Percentiles rank a stretch among this genome's conserved stretches.
These are phyloP conservation scores for Russula griseocarnosa DNA, from an alignment of 768 basidiomycete genomes.

Conservation along the genomic window DNA sequence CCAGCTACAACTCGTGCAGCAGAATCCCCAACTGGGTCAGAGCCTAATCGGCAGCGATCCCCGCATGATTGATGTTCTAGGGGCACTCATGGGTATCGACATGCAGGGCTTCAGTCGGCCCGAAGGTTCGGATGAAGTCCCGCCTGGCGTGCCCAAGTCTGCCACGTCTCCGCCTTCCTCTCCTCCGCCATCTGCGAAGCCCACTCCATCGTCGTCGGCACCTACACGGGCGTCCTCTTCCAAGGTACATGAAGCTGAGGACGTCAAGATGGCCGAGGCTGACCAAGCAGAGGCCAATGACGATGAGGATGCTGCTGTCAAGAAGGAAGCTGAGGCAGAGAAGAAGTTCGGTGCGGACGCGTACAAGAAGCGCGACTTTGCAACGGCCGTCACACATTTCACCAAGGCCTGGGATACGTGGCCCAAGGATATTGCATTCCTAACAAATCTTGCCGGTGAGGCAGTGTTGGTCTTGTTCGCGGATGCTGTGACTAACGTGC, in stretches of 20 bases:
- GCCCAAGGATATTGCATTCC: conserved; percentile 90
- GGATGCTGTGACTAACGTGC: conserved; percentile 8
- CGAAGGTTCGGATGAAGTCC: conserved; percentile 79
- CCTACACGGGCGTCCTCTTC: conserved; percentile 39
- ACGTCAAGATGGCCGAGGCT: conserved; percentile 58
- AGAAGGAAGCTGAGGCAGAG: conserved; percentile 71
- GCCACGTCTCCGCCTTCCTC: conserved; percentile 39
- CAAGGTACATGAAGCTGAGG: conserved; percentile 39
- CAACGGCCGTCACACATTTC: conserved; percentile 70
- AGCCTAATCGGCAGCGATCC: conserved; percentile 65
- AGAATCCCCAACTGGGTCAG: conserved; percentile 62
- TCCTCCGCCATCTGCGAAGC: conserved; percentile 39
- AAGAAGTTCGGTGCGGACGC: conserved; percentile 76
- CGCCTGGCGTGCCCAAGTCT: conserved; percentile 50
- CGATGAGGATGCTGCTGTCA: conserved; percentile 61
- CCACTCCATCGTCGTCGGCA: conserved; percentile 33
- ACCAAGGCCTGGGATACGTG: conserved; percentile 87
- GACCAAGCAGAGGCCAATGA: conserved; percentile 52
- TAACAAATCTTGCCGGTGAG: conserved; percentile 84
- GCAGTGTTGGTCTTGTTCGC: conserved; percentile 3
- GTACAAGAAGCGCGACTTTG: conserved; percentile 85
- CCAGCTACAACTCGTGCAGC: conserved; percentile 63
- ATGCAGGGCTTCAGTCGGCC: conserved; percentile 80
- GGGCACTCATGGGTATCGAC: conserved; percentile 90
- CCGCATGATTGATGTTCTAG: conserved; percentile 90